These are phyloP conservation scores for Lactarius sp. DNA, from an alignment of 768 basidiomycete genomes.

Conservation along the genomic window DNA sequence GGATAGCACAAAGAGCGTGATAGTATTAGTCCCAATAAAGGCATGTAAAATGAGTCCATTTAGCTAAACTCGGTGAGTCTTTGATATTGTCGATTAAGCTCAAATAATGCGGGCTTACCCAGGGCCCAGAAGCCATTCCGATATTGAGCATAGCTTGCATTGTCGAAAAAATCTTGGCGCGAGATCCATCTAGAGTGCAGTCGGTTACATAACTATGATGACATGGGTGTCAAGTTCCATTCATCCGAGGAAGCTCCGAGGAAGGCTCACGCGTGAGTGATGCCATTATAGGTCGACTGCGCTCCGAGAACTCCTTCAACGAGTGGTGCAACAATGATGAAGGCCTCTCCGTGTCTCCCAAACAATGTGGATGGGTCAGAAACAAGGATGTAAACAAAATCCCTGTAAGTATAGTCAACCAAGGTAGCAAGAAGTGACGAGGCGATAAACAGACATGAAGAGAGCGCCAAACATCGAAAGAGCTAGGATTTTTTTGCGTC, in stretches of 20 bases:
- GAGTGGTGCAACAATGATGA: constrained; percentile 25
- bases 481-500: constrained; percentile 24
- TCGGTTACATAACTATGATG: constrained; percentile 23
- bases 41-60: constrained; percentile 23
- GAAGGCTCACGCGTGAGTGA: constrained; percentile 23
- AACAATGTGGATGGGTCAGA: constrained; percentile 19
- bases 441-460: constrained; percentile 21
- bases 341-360: constrained; percentile 22
- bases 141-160: constrained; percentile 27
- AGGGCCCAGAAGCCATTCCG: constrained; percentile 25
- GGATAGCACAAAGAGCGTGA: constrained; percentile 18
- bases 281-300: constrained; percentile 26
- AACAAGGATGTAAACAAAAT: constrained; percentile 26
- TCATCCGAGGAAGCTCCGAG: not conserved
- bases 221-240: not conserved
- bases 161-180: constrained; percentile 25
- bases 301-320: constrained; percentile 26
- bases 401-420: constrained; percentile 16
- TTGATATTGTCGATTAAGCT: not conserved
- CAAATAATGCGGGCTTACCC: constrained; percentile 14
- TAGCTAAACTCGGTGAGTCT: constrained; percentile 11
- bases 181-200: constrained; percentile 25
- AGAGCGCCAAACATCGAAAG: constrained; percentile 27
- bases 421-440: not conserved
- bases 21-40: constrained; percentile 7